Evolutionary conservation across 192 early-diverging fungal genomes (phyloP).

Genomic region (Umbelopsis sp.): DNA sequence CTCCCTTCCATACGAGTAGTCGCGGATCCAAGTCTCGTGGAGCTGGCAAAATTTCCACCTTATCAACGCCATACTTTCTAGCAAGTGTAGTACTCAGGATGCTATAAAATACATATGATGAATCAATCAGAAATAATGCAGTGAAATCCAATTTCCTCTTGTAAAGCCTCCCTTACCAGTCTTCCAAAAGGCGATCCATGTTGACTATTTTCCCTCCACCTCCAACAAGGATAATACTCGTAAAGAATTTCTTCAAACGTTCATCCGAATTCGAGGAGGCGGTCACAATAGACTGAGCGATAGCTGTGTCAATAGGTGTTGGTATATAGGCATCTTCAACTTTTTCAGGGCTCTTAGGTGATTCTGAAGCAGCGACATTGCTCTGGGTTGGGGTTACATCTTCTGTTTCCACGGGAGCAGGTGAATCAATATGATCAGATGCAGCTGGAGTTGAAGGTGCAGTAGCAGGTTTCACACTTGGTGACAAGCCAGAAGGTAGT

Average conservation of each 20-base stretch:
- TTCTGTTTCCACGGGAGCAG: neutral
- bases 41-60: slow-evolving; percentile 69
- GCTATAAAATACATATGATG: slow-evolving; percentile 13
- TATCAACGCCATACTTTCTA: slow-evolving; percentile 43
- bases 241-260: slow-evolving; percentile 70
- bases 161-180: slow-evolving; percentile 47
- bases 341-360: neutral
- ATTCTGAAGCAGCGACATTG: neutral
- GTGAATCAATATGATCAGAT: neutral
- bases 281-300: slow-evolving; percentile 68
- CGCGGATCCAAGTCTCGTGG: slow-evolving; percentile 85
- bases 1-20: slow-evolving; percentile 88
- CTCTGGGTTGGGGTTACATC: neutral
- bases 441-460: slow-evolving; percentile 9
- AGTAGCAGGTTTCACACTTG: neutral
- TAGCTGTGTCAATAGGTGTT: slow-evolving; percentile 63
- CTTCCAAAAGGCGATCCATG: slow-evolving; percentile 65
- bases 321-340: neutral
- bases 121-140: slow-evolving; percentile 28
- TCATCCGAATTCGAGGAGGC: slow-evolving; percentile 63
- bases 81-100: slow-evolving; percentile 41
- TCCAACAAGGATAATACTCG: slow-evolving; percentile 82
- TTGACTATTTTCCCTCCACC: slow-evolving; percentile 76
- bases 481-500: neutral
- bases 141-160: neutral